Evolutionary conservation across 78 protist genomes (phyloP), one percentile per base, ranked within the genome.

Genomic region (Dictyostelium firmibasis): DNA sequence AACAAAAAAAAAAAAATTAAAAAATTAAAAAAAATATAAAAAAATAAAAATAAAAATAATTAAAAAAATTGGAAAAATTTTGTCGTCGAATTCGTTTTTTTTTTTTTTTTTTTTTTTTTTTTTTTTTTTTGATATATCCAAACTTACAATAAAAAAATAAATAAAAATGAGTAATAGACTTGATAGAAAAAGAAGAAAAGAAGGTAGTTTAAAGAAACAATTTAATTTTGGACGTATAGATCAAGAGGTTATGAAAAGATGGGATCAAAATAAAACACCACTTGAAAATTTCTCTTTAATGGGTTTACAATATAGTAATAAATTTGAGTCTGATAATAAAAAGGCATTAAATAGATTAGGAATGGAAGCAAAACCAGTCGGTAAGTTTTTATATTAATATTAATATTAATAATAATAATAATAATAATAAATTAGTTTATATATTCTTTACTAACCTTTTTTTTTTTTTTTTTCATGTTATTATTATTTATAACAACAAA

Each of bases 211-310:
- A 41, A 77, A 77, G 27, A 77, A 77, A 33, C 7, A 38, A 23
- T 77, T 41, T 44, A 44, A 53, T 2, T 85, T 43, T 85, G 91
- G 91, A 18, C 57, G 23, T 62, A n/a, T 60, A 57, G 60, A 82
- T 60, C 13, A 78, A 36, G 93, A 76, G 47, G 81, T 78, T 10
- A 60, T 35, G 57, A 36, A 78, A 41, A 78, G 93, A 78, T 87
- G 93, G 93, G 93, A 87, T 87, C 23, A 64, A 11, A 62, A 3
- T 18, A 76, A 78, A 57, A 87, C 93, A n/a, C 14, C 83, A 7
- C 53, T 78, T 18, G 93, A 87, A 43, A 87, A 87, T 72, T 87
- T 50, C 43, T 57, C 93, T 1, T 27, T 87, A 25, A 87, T 87
- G 86, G 93, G 93, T 41, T 79, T 87, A 29, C 67, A 78, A 82